These are phyloP conservation scores for Fomitiporia mediterranea DNA, from an alignment of 1,284 basidiomycete genomes.

Conservation along the genomic window DNA sequence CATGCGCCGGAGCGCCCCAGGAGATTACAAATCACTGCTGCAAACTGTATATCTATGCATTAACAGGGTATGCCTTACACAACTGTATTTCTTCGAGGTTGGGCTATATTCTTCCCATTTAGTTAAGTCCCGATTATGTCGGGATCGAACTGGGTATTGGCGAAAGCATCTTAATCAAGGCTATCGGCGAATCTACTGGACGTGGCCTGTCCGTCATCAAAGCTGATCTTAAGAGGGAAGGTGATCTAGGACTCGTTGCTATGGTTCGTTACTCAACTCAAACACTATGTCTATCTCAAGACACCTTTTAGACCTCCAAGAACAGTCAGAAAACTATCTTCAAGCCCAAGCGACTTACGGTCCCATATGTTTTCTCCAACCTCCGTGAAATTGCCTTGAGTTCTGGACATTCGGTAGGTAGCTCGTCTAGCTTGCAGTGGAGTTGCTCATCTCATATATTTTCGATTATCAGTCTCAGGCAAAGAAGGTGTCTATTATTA, in stretches of 20 bases:
- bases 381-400: constrained; percentile 85
- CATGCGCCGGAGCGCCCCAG: constrained; percentile 75
- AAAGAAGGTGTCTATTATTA: constrained; percentile 95
- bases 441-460: neutral
- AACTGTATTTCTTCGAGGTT: neutral
- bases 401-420: constrained; percentile 70
- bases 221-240: constrained; percentile 88
- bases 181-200: constrained; percentile 93
- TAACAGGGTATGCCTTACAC: constrained; percentile 69
- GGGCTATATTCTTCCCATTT: constrained; percentile 14
- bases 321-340: constrained; percentile 94
- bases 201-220: constrained; percentile 82
- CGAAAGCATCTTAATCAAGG: constrained; percentile 91
- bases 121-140: constrained; percentile 94
- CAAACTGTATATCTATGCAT: constrained; percentile 96
- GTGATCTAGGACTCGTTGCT: constrained; percentile 94
- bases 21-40: constrained; percentile 68
- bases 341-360: constrained; percentile 87
- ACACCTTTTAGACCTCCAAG: constrained; percentile 69
- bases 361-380: constrained; percentile 84
- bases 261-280: constrained; percentile 51
- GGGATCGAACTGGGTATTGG: constrained; percentile 97
- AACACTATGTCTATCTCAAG: neutral
- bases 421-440: neutral
- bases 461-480: constrained; percentile 66